A percentile compares a stretch with the other conserved stretches of the same genome.
phyloP scores from a whole-genome alignment of 352 stramenopile genomes.

The Globisporangium takayamanum region DNA sequence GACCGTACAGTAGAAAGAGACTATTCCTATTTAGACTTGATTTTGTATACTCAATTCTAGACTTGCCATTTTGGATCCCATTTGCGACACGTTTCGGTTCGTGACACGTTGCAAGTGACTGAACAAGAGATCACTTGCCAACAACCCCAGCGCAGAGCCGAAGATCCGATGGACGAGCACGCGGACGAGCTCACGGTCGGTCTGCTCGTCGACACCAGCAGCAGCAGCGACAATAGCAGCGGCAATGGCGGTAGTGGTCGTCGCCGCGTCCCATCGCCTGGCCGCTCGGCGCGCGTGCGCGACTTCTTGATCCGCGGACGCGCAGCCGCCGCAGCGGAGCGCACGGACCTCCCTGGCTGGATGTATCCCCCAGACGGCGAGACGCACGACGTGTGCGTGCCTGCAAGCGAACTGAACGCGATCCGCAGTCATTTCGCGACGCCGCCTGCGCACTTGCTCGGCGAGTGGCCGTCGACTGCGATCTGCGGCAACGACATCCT shows the following conservation, averaged over 20 bases:
- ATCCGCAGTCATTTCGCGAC: constrained; percentile 23
- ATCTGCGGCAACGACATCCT: constrained; percentile 90
- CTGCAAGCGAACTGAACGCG: constrained; percentile 23
- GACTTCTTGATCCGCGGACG: constrained; percentile 11
- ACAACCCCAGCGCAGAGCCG: no score
- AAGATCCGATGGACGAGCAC: no score
- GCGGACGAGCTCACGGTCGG: constrained; percentile 40
- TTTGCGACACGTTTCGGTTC: no score
- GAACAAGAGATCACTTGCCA: no score
- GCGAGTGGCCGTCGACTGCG: constrained; percentile 67
- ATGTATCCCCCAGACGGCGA: constrained; percentile 31
- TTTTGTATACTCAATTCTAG: no score
- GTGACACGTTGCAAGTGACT: no score
- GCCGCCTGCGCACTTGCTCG: constrained; percentile 2
- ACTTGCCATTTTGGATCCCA: no score
- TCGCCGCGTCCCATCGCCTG: not conserved
- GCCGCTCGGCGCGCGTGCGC: constrained; percentile 8
- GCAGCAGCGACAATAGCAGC: constrained; percentile 3
- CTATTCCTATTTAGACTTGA: no score
- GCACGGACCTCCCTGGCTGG: constrained; percentile 30
- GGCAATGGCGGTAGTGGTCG: not conserved
- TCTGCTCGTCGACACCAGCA: constrained; percentile 17
- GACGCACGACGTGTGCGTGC: constrained; percentile 25
- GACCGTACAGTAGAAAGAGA: constrained; percentile 1
- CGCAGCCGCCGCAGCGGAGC: constrained; percentile 9